Conservation (phyloP, 805 yeast species). For the Saturnispora serradocipensis region DNA sequence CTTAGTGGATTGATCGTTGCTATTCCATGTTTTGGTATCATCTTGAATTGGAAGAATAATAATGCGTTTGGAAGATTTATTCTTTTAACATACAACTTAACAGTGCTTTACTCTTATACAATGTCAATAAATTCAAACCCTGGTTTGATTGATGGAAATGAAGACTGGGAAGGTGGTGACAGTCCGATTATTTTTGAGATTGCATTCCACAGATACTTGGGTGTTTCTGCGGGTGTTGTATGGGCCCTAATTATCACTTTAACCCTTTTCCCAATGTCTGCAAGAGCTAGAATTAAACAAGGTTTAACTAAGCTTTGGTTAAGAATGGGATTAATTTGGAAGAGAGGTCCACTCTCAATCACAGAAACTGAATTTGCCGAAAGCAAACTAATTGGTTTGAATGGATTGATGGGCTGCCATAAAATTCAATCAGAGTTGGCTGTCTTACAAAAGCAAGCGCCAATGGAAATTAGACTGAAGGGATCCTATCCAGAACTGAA, state of each 20-base stretch:
- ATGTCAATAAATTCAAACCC: conserved; percentile 38
- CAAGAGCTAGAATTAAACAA: conserved; percentile 55
- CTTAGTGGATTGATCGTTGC: conserved; percentile 38
- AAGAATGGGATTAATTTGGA: conserved; percentile 74
- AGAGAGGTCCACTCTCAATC: conserved; percentile 56
- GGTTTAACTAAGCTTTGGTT: conserved; percentile 69
- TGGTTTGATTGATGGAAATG: conserved; percentile 33
- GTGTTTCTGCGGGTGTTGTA: conserved; percentile 62
- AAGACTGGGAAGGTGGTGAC: conserved; percentile 60
- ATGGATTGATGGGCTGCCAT: conserved; percentile 37
- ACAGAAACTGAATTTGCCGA: conserved; percentile 24
- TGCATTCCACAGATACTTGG: conserved; percentile 67
- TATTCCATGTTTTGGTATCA: conserved; percentile 45
- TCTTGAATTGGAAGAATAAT: conserved; percentile 55
- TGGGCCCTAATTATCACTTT: conserved; percentile 71
- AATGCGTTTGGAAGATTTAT: conserved; percentile 64
- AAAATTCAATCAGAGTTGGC: conserved; percentile 52
- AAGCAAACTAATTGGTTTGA: conserved; percentile 32
- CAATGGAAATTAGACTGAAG: conserved; percentile 63
- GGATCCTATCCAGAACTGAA: conserved; percentile 55
- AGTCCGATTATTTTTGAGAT: conserved; percentile 61
- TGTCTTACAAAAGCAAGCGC: conserved; percentile 55
- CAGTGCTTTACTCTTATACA: conserved; percentile 68
- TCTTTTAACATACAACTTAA: conserved; percentile 65
- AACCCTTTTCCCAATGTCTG: conserved; percentile 64